Percentiles rank a stretch among this genome's conserved stretches.
phyloP scores from a whole-genome alignment of 495 filamentous ascomycete species.

The Annulohypoxylon nitens region DNA sequence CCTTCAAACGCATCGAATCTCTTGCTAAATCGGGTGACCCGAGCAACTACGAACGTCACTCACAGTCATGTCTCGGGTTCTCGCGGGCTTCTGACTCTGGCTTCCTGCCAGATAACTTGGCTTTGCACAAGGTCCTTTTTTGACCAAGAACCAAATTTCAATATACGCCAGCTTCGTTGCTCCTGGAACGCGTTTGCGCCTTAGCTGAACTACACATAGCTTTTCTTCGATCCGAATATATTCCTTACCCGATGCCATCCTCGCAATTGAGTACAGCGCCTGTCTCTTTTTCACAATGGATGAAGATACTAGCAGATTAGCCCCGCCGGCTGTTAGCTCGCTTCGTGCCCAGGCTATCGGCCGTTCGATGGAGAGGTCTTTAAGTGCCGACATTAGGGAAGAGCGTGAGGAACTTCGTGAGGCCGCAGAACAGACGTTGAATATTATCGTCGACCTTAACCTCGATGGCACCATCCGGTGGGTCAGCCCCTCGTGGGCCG shows the following conservation, averaged over 20 bases:
- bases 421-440: conserved; percentile 95
- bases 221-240: conserved; percentile 31
- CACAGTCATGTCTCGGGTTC: conserved; percentile 64
- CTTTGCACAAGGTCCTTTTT: conserved; percentile 47
- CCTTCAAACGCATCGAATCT: conserved; percentile 19
- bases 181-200: conserved; percentile 47
- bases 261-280: conserved; percentile 48
- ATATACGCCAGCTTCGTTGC: conserved; percentile 24
- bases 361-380: conserved; percentile 63
- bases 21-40: conserved; percentile 26
- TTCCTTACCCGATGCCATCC: conserved; percentile 45
- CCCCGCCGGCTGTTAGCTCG: conserved; percentile 62
- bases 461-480: conserved; percentile 90
- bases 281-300: conserved; percentile 57
- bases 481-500: conserved; percentile 97
- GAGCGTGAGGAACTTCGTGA: conserved; percentile 93
- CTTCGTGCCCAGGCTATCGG: conserved; percentile 62
- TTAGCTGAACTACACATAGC: conserved; percentile 23
- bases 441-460: conserved; percentile 93
- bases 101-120: conserved; percentile 60
- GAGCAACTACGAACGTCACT: conserved; percentile 55
- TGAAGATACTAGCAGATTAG: conserved; percentile 57
- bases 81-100: conserved; percentile 63
- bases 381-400: conserved; percentile 69
- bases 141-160: conserved; percentile 42